These are phyloP conservation scores for Knufia petricola DNA, from an alignment of 2,329 filamentous ascomycete genomes.

Conservation along the genomic window DNA sequence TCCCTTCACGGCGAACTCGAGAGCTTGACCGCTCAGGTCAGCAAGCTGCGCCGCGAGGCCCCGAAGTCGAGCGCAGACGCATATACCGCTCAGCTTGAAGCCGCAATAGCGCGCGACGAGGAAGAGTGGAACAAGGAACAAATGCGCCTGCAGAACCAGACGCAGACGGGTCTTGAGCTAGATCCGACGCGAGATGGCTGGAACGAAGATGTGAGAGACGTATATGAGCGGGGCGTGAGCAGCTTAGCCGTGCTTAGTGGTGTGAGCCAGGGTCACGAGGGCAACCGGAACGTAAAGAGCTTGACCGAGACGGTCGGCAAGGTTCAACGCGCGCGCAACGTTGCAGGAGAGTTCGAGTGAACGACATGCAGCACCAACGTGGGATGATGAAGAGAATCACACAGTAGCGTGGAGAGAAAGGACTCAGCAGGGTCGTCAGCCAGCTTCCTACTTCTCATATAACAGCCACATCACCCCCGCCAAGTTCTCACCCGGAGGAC, in stretches of 20 bases:
- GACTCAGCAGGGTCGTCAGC: too few relatives aligned
- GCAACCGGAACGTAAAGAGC: constrained; percentile 22
- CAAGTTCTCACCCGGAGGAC: too few relatives aligned
- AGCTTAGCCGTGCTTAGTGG: constrained; percentile 32
- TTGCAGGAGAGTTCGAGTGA: constrained; percentile 40
- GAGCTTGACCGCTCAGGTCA: constrained; percentile 38
- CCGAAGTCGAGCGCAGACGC: constrained; percentile 32
- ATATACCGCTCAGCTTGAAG: constrained; percentile 30
- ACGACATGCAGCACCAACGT: background rate
- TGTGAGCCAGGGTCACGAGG: constrained; percentile 22
- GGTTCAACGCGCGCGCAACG: constrained; percentile 36
- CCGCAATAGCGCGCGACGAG: constrained; percentile 31
- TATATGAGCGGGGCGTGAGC: constrained; percentile 33
- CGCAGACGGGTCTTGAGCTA: constrained; percentile 12
- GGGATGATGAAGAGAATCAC: too few relatives aligned
- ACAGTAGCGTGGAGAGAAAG: too few relatives aligned
- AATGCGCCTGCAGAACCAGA: constrained; percentile 2
- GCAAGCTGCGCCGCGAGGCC: constrained; percentile 37
- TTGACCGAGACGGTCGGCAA: constrained; percentile 39
- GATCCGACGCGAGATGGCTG: constrained; percentile 19
- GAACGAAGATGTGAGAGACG: constrained; percentile 33
- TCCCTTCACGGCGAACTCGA: constrained; percentile 40
- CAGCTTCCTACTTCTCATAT: too few relatives aligned
- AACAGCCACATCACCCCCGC: too few relatives aligned
- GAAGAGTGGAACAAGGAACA: constrained; percentile 31